phyloP scores from a whole-genome alignment of 2,329 filamentous ascomycete species.

The Cordyceps cateniannulata region DNA sequence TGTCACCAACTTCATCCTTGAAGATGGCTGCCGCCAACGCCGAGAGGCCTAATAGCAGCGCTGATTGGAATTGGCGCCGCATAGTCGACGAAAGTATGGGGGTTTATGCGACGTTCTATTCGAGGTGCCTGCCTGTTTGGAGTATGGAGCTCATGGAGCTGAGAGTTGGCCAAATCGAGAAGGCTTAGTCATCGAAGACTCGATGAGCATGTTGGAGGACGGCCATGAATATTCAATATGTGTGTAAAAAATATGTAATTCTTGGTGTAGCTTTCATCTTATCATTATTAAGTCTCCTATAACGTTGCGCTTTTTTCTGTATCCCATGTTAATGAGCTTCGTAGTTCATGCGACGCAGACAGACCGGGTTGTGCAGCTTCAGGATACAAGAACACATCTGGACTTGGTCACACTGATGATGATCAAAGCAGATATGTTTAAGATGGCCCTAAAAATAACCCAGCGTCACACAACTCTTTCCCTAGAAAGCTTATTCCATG shows the following conservation, averaged over 20 bases:
- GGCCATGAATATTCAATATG: not conserved
- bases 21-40: slow-evolving; percentile 60
- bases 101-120: slow-evolving; percentile 6
- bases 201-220: not conserved
- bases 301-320: no score
- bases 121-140: not conserved
- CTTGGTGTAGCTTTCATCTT: no score
- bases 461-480: no score
- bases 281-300: no score
- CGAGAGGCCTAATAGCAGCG: slow-evolving; percentile 33
- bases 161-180: not conserved
- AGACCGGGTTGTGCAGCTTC: not conserved
- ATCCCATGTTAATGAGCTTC: not conserved
- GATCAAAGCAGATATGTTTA: no score
- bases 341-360: not conserved
- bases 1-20: slow-evolving; percentile 80
- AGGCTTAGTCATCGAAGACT: slow-evolving; percentile 10
- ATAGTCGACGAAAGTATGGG: slow-evolving; percentile 19
- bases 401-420: no score
- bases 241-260: not conserved
- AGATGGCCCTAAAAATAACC: no score
- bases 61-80: slow-evolving; percentile 30
- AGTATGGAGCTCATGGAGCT: slow-evolving; percentile 1
- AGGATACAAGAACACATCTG: no score
- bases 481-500: no score